Conservation (phyloP, 169 alveolate species). For the Plasmodium gaboni region DNA sequence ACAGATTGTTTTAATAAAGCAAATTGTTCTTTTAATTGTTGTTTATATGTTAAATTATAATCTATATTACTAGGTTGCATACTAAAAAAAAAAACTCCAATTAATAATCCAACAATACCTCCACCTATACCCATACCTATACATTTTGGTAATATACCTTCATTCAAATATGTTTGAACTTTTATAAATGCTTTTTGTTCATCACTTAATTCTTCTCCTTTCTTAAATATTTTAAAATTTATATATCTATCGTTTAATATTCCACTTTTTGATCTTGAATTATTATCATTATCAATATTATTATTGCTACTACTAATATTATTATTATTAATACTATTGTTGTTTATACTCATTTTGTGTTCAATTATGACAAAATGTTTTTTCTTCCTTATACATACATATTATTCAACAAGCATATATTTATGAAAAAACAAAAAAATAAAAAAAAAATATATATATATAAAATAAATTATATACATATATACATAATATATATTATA, state of each 20-base stretch:
- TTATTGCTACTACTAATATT: not conserved
- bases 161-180: constrained; percentile 64
- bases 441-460: no score
- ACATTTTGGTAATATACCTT: constrained; percentile 68
- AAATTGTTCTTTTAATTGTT: constrained; percentile 63
- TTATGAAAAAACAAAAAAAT: no score
- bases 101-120: constrained; percentile 61
- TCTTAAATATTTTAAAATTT: constrained; percentile 65
- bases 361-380: not conserved
- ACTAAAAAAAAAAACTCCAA: constrained; percentile 54
- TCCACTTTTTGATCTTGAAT: constrained; percentile 20
- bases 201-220: constrained; percentile 66
- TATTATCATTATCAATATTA: constrained; percentile 11
- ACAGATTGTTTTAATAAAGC: constrained; percentile 63
- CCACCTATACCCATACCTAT: constrained; percentile 76
- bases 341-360: constrained; percentile 38
- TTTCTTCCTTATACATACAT: not conserved
- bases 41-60: constrained; percentile 59
- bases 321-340: constrained; percentile 1
- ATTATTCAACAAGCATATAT: no score
- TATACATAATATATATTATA: no score
- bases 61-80: constrained; percentile 72
- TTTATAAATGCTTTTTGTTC: constrained; percentile 56
- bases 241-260: constrained; percentile 40
- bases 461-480: no score